Base-by-base conservation (phyloP, 2,329 filamentous ascomycete species). In the Falciphora oryzae region DNA sequence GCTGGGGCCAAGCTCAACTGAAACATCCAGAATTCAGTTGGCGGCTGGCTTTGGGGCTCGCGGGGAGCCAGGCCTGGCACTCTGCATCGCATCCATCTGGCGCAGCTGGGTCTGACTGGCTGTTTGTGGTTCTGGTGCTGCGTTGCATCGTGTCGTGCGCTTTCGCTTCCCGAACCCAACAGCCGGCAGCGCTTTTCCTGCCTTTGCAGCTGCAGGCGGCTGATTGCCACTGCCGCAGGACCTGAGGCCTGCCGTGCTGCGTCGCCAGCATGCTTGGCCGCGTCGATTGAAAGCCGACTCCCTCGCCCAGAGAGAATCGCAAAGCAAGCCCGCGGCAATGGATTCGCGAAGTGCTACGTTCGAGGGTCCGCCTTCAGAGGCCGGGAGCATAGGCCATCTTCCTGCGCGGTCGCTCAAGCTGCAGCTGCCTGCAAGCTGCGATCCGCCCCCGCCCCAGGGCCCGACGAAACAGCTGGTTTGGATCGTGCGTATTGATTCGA, bases 401-500 rank as follows among this genome's bases (percentile, higher is more conserved):
- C 22, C 62, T 18, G 62, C n/a, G 25, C 56, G 35, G 31, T 53
- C 50, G 32, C 53, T 28, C 13, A 63, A 18, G 57, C 77, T 87
- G 38, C 80, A 88, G 70, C 85, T 98, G 3, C 94, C 94, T 1
- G 81, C 89, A 44, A 96, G 91, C 69, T 97, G 93, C 74, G 91
- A 96, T 70, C 94, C 94, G 31, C 93, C 93, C 0, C 85, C 86
- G 25, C 83, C 88, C 14, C 83, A 84, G 60, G 88, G 89, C 65
- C 87, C 89, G 14, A 81, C 86, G 2, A 89, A 88, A 74, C 90
- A 89, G 74, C 85, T 93, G 67, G 89, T 94, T 78, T 98, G 94
- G 94, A 87, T 98, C 73, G 92, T 95, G 81, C 74, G 87, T 35
- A 61, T 57, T 16, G 35, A 50, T 62, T 29, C 57, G 35, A 13